Conservation (phyloP, 768 basidiomycete genomes). For the Phylloporus scabripes region DNA sequence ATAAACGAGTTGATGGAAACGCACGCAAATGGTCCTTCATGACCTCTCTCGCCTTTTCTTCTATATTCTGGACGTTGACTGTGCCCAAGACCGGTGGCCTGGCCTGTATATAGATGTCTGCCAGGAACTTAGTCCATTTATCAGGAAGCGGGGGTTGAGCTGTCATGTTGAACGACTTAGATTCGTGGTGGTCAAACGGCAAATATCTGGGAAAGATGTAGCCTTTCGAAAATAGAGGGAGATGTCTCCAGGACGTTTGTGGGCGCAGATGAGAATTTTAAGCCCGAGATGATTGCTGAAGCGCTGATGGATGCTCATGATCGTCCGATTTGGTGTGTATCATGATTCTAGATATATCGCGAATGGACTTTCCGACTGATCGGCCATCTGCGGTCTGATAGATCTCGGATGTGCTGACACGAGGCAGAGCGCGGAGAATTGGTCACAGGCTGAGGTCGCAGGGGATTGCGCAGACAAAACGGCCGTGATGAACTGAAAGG, state of each 20-base stretch:
- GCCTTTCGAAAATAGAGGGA: neutral
- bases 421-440: too few relatives aligned
- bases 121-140: neutral
- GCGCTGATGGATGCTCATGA: neutral
- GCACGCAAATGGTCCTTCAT: neutral
- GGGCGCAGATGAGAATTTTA: neutral
- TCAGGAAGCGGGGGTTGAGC: neutral
- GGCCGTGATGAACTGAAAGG: too few relatives aligned
- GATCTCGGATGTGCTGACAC: too few relatives aligned
- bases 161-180: neutral
- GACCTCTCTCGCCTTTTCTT: neutral
- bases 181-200: neutral
- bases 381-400: too few relatives aligned
- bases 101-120: neutral
- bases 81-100: neutral
- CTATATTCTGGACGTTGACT: neutral
- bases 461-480: too few relatives aligned
- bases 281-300: neutral
- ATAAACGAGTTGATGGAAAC: neutral
- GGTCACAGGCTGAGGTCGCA: too few relatives aligned
- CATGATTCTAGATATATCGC: neutral
- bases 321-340: neutral
- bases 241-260: neutral
- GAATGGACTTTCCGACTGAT: neutral
- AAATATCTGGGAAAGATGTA: neutral